Evolutionary conservation across 495 filamentous ascomycete species (phyloP), one percentile per base, ranked within the genome.

Genomic region (Neurospora terricola): DNA sequence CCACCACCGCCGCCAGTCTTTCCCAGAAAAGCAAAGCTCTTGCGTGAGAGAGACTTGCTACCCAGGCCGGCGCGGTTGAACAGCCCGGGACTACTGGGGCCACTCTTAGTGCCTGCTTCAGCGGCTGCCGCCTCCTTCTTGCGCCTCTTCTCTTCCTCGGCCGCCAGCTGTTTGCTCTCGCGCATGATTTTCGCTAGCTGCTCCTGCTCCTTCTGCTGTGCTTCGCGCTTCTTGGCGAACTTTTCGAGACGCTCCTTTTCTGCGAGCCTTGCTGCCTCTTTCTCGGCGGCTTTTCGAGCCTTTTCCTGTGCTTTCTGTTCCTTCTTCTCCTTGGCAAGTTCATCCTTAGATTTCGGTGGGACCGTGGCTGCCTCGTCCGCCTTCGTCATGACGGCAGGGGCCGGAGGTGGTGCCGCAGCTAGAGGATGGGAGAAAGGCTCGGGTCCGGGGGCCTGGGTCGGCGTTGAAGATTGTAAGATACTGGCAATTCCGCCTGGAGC

Each of bases 201-300:
- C 4, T 82, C 82, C 7, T 82, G 78, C 72, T 86, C 83, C 7
- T 71, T 75, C 71, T 76, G 78, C 1, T 77, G 77, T 18, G 78
- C 74, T 69, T 84, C 83, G 10, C 82, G 80, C 30, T 77, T 37
- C 71, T 77, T 76, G 2, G 76, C 73, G 6, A 76, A 75, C 7
- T 76, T 75, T 37, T 87, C 83, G 40, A 78, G 76, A 27, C 80
- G 82, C 73, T 83, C 78, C 73, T 85, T 85, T 48, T 83, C 81
- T 34, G 92, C 89, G 12, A 86, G 77, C 38, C 92, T 91, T 75
- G 90, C 91, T 72, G 89, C 85, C 45, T 88, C 89, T 74, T 88
- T 88, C 75, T 91, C 88, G 1, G 88, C 71, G 83, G 85, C 91
- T 76, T 91, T 94, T 34, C 91, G 90, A 27, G 88, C 88, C 27